Percentiles rank a stretch among this genome's conserved stretches.
Conservation (phyloP, 345 rosid genomes). For the Boechera stricta region DNA sequence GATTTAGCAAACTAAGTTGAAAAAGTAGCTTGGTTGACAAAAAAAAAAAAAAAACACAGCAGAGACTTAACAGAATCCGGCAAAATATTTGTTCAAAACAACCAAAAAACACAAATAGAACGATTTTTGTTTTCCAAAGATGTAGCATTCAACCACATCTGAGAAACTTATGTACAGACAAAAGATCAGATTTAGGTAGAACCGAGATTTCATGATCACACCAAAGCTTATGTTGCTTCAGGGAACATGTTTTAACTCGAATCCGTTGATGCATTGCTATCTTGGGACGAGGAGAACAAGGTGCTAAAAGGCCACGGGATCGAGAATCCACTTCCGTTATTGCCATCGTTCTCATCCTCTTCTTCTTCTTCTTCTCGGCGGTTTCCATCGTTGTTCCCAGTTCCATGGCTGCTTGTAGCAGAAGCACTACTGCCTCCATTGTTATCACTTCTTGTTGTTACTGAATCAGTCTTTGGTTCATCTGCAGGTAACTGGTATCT, state of each 20-base stretch:
- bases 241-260: slow-evolving; percentile 35
- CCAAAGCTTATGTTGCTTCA: slow-evolving; percentile 13
- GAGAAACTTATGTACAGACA: slow-evolving; percentile 23
- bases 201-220: slow-evolving; percentile 9
- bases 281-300: slow-evolving; percentile 40
- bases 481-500: slow-evolving; percentile 74
- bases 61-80: neutral
- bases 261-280: slow-evolving; percentile 21
- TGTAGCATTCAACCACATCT: slow-evolving; percentile 13
- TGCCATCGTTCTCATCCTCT: neutral
- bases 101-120: neutral
- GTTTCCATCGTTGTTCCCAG: neutral
- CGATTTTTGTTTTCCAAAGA: neutral
- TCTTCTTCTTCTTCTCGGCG: slow-evolving; percentile 29
- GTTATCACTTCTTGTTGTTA: slow-evolving; percentile 18
- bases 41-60: neutral
- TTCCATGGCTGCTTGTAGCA: slow-evolving; percentile 33
- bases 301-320: slow-evolving; percentile 38
- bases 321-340: slow-evolving; percentile 19
- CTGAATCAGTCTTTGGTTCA: slow-evolving; percentile 64
- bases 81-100: slow-evolving; percentile 15
- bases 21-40: slow-evolving; percentile 1
- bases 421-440: slow-evolving; percentile 41
- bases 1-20: neutral
- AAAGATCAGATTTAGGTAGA: neutral